Conservation (phyloP, 257 asterid genomes). For the Leptodermis oblonga region DNA sequence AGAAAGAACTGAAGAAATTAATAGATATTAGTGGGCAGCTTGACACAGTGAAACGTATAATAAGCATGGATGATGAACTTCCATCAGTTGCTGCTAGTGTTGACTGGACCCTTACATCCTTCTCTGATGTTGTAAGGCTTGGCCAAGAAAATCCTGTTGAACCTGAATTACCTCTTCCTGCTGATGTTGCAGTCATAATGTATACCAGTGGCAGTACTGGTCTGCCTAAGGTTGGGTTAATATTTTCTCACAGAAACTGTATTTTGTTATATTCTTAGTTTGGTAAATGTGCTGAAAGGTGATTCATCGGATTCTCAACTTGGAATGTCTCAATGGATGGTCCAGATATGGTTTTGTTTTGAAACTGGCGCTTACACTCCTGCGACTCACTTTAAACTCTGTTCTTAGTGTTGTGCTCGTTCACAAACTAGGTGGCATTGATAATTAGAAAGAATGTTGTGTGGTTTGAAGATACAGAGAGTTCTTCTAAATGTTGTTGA, state of each 20-base stretch:
- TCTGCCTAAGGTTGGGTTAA: constrained; percentile 76
- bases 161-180: constrained; percentile 75
- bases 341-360: background rate
- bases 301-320: constrained; percentile 6
- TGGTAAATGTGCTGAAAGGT: background rate
- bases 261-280: background rate
- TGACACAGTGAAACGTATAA: constrained; percentile 76
- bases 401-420: background rate
- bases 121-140: constrained; percentile 62
- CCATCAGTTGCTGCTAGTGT: constrained; percentile 42
- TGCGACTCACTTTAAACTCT: background rate
- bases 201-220: constrained; percentile 99
- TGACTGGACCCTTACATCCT: constrained; percentile 64
- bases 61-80: constrained; percentile 79
- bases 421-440: background rate
- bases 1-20: constrained; percentile 82
- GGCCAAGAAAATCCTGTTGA: constrained; percentile 73
- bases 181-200: constrained; percentile 96
- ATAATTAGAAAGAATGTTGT: background rate
- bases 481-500: background rate
- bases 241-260: constrained; percentile 5
- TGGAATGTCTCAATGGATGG: background rate
- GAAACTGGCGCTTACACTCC: background rate
- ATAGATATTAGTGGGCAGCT: constrained; percentile 79
- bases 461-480: background rate